These are phyloP conservation scores for Fusarium sp. DNA, from an alignment of 2,329 filamentous ascomycete species.

Conservation along the genomic window DNA sequence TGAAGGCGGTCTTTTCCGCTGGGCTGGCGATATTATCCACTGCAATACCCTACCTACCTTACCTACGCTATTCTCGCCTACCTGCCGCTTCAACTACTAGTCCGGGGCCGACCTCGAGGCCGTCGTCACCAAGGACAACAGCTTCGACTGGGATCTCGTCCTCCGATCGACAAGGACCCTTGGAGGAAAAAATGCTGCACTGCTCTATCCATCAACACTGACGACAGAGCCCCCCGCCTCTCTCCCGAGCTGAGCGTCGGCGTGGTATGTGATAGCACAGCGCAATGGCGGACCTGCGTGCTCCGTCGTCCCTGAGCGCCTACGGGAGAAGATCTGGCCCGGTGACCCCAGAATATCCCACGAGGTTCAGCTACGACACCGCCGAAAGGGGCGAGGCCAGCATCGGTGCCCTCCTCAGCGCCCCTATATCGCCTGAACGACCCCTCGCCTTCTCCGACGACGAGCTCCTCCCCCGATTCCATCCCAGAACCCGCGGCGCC, in stretches of 20 bases:
- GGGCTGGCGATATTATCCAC: slow-evolving; percentile 28
- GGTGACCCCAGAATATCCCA: slow-evolving; percentile 39
- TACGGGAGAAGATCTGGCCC: slow-evolving; percentile 41
- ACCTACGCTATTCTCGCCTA: slow-evolving; percentile 7
- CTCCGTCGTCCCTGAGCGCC: slow-evolving; percentile 35
- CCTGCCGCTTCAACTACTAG: slow-evolving; percentile 13
- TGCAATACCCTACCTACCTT: slow-evolving; percentile 10
- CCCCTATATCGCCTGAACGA: slow-evolving; percentile 37
- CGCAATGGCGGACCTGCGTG: slow-evolving; percentile 42
- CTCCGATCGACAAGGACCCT: slow-evolving; percentile 35
- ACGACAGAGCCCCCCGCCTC: slow-evolving; percentile 32
- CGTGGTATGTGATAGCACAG: slow-evolving; percentile 38
- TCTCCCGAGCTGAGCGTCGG: slow-evolving; percentile 22
- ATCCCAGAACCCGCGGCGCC: slow-evolving; percentile 30
- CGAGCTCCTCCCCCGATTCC: slow-evolving; percentile 40
- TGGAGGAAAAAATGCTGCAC: slow-evolving; percentile 39
- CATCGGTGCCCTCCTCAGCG: slow-evolving; percentile 40
- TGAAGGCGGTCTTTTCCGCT: slow-evolving; percentile 34
- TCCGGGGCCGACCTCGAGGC: slow-evolving; percentile 6
- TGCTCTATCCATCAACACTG: slow-evolving; percentile 29
- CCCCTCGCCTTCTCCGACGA: slow-evolving; percentile 44
- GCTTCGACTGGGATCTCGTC: slow-evolving; percentile 25
- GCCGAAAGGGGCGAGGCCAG: slow-evolving; percentile 38
- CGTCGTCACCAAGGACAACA: slow-evolving; percentile 38
- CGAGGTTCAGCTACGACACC: slow-evolving; percentile 42